Evolutionary conservation across 2,329 filamentous ascomycete species (phyloP), one percentile per base, ranked within the genome.

Genomic region (Cercospora sp.): DNA sequence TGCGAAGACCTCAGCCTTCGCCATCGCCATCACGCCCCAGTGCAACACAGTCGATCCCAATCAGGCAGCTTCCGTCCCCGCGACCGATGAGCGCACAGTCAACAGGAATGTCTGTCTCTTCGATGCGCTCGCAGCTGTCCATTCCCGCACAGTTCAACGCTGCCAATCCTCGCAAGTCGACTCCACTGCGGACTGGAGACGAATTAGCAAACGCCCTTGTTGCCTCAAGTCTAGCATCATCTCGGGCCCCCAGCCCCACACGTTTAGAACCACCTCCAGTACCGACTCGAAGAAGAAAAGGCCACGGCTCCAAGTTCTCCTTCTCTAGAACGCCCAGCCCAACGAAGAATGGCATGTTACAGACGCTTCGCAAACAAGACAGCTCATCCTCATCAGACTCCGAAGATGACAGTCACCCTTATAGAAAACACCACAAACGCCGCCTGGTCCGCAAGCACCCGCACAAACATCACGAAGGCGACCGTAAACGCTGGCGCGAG

Each of bases 401-500:
- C 81, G 3, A 82, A 81, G 13, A 81, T 80, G 28, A 78, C 16
- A 82, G 85, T 8, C 83, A 85, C 53, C 80, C 81, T 1, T 80
- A 83, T 63, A 69, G 69, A 66, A 84, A 83, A 72, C 85, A 86
- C 73, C 84, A 85, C 51, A 86, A 85, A 62, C 87, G 87, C 72
- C 89, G 90, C 68, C 83, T 87, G 23, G 75, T 84, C 59, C 79
- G 80, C 7, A 85, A 84, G 70, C 91, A 94, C 77, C 86, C 89
- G 1, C 86, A 87, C 74, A 87, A 88, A 72, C 91, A 95, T 74
- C 88, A 92, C 73, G 91, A 94, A 76, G 91, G 76, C 60, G 86
- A 90, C 3, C 86, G 91, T 18, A 89, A 88, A 74, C 87, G 91
- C 6, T 95, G 92, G 92, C 86, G 91, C 51, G 91, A 94, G 72